Conservation (phyloP, 2,329 filamentous ascomycete species). For the Metarhizium anisopliae region DNA sequence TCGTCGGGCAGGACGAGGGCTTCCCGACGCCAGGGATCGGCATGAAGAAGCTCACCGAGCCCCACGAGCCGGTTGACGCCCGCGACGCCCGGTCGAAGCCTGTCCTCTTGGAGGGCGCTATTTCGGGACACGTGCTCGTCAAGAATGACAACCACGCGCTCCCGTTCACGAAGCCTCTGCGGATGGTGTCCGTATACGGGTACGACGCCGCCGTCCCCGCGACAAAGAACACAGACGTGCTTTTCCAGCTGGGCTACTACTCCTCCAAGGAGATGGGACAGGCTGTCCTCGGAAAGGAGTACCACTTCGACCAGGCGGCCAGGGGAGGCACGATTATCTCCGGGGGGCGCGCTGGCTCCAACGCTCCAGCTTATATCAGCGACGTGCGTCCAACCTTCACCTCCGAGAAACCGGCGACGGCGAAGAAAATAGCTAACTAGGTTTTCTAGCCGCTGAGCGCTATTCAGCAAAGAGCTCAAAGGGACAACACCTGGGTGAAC, state of each 20-base stretch:
- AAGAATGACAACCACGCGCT: slow-evolving; percentile 61
- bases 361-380: slow-evolving; percentile 38
- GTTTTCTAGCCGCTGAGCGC: slow-evolving; percentile 41
- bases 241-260: slow-evolving; percentile 37
- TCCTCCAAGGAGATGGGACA: slow-evolving; percentile 37
- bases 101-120: slow-evolving; percentile 40
- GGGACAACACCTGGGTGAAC: slow-evolving; percentile 47
- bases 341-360: slow-evolving; percentile 43
- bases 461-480: slow-evolving; percentile 42
- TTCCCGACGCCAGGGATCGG: slow-evolving; percentile 38
- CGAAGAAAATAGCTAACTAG: not conserved
- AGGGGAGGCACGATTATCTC: slow-evolving; percentile 42
- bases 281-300: slow-evolving; percentile 31
- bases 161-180: slow-evolving; percentile 49
- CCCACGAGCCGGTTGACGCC: slow-evolving; percentile 39
- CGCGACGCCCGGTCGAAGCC: slow-evolving; percentile 34
- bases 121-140: slow-evolving; percentile 62
- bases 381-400: slow-evolving; percentile 26
- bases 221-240: slow-evolving; percentile 38
- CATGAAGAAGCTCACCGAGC: slow-evolving; percentile 51
- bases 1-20: slow-evolving; percentile 39
- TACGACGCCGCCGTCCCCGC: slow-evolving; percentile 49
- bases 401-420: not conserved
- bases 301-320: slow-evolving; percentile 39
- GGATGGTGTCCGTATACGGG: slow-evolving; percentile 50